Conservation (phyloP, 192 early-diverging fungal species). For the Mortierella alpina region DNA sequence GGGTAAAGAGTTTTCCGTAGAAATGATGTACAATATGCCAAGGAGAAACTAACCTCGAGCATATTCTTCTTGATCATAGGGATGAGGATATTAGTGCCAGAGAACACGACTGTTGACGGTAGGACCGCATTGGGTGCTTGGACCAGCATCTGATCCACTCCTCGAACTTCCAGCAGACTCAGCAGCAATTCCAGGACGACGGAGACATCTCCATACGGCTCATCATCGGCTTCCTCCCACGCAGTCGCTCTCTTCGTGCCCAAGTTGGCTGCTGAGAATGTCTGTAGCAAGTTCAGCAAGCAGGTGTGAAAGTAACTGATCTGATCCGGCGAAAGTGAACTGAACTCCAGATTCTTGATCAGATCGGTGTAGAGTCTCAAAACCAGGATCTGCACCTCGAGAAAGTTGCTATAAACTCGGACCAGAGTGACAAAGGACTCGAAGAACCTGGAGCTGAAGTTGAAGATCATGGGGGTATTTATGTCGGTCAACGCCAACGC, state of each 20-base stretch:
- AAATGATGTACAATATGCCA: not conserved
- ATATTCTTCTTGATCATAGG: conserved; percentile 79
- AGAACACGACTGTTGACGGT: conserved; percentile 75
- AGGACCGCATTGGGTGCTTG: conserved; percentile 36
- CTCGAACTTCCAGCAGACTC: conserved; percentile 31
- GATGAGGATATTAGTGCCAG: conserved; percentile 74
- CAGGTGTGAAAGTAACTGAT: conserved; percentile 60
- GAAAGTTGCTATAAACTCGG: conserved; percentile 69
- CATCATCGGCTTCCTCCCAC: conserved; percentile 69
- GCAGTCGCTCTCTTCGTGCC: conserved; percentile 57
- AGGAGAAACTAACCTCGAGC: conserved; percentile 62
- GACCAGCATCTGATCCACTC: conserved; percentile 45
- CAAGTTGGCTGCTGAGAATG: conserved; percentile 66
- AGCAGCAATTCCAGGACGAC: conserved; percentile 65
- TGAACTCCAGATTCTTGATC: conserved; percentile 61
- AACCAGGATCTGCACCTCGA: conserved; percentile 75
- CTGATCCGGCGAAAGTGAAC: conserved; percentile 54
- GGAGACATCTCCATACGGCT: conserved; percentile 72
- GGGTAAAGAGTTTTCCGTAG: not conserved
- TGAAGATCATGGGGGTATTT: conserved; percentile 71
- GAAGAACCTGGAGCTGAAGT: conserved; percentile 66
- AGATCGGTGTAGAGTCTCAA: conserved; percentile 68
- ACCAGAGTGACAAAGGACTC: conserved; percentile 72
- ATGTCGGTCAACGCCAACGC: conserved; percentile 72
- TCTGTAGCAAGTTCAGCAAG: conserved; percentile 63